Percentiles rank a stretch among this genome's conserved stretches.
phyloP scores from a whole-genome alignment of 2,329 filamentous ascomycete genomes.

The Ophiostoma australiae region DNA sequence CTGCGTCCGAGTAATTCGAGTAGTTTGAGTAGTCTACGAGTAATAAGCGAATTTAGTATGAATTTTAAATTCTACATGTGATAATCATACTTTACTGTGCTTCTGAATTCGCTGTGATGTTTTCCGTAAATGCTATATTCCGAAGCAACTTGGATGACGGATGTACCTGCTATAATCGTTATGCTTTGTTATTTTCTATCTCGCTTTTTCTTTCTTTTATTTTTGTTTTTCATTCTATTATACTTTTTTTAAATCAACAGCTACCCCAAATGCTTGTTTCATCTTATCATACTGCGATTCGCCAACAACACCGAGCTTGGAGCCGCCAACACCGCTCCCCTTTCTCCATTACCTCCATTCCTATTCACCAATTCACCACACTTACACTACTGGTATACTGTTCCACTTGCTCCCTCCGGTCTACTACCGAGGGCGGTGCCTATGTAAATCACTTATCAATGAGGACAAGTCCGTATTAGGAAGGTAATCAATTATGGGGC shows the following conservation, averaged over 20 bases:
- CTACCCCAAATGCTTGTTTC: not conserved
- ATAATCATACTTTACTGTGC: not conserved
- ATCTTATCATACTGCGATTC: not conserved
- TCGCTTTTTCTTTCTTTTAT: not conserved
- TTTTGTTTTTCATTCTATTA: not conserved
- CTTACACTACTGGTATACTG: not conserved
- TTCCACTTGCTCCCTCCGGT: conserved; percentile 3
- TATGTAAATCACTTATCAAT: not conserved
- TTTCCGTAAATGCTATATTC: too few relatives aligned
- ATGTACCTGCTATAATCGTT: not conserved
- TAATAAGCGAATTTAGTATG: not conserved
- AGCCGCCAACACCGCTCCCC: not conserved
- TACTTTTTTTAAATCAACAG: not conserved
- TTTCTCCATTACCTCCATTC: not conserved
- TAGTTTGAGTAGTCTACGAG: not conserved
- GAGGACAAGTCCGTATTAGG: conserved; percentile 12
- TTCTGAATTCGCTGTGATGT: not conserved
- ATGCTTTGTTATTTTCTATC: not conserved
- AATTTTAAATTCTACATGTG: not conserved
- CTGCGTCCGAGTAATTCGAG: conserved; percentile 39
- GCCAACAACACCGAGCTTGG: not conserved
- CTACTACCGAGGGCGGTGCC: not conserved
- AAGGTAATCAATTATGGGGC: conserved; percentile 12
- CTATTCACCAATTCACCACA: not conserved
- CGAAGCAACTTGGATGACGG: not conserved